Percentiles rank a stretch among this genome's conserved stretches.
phyloP scores from a whole-genome alignment of 2,329 filamentous ascomycete genomes.

The Hypoxylon sp. region DNA sequence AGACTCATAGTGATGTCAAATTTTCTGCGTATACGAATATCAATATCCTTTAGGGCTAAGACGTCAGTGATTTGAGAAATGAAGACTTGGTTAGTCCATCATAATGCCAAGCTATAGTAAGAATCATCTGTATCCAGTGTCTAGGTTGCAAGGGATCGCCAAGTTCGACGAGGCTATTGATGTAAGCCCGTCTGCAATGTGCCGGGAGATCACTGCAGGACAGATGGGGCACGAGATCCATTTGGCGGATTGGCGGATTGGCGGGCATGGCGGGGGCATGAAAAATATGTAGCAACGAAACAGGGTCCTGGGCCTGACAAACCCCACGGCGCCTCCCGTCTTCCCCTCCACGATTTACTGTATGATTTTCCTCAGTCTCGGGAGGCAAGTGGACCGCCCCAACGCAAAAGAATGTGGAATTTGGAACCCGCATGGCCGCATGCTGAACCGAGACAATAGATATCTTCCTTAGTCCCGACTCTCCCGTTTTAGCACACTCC shows the following conservation, averaged over 20 bases:
- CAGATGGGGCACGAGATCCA: slow-evolving; percentile 25
- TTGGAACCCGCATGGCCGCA: background rate
- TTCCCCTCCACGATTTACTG: slow-evolving; percentile 26
- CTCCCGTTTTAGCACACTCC: background rate
- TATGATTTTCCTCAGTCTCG: slow-evolving; percentile 23
- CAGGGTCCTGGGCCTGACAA: slow-evolving; percentile 14
- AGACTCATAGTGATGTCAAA: background rate
- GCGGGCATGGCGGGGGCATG: slow-evolving; percentile 31
- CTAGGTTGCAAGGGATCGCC: slow-evolving; percentile 21
- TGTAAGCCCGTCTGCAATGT: slow-evolving; percentile 40
- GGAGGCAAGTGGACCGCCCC: slow-evolving; percentile 31
- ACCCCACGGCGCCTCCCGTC: slow-evolving; percentile 35
- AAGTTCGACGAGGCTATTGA: slow-evolving; percentile 31
- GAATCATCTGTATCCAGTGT: background rate
- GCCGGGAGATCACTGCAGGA: slow-evolving; percentile 40
- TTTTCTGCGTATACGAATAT: background rate
- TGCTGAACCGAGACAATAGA: slow-evolving; percentile 14
- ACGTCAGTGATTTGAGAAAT: background rate
- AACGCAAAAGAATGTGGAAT: slow-evolving; percentile 7
- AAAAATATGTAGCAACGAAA: background rate
- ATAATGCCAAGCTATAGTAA: slow-evolving; percentile 16
- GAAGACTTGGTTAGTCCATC: background rate
- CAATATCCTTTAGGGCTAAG: background rate
- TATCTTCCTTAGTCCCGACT: background rate
- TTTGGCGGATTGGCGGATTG: slow-evolving; percentile 2